Base-by-base conservation (phyloP, 768 basidiomycete species). In the Russula abietina region DNA sequence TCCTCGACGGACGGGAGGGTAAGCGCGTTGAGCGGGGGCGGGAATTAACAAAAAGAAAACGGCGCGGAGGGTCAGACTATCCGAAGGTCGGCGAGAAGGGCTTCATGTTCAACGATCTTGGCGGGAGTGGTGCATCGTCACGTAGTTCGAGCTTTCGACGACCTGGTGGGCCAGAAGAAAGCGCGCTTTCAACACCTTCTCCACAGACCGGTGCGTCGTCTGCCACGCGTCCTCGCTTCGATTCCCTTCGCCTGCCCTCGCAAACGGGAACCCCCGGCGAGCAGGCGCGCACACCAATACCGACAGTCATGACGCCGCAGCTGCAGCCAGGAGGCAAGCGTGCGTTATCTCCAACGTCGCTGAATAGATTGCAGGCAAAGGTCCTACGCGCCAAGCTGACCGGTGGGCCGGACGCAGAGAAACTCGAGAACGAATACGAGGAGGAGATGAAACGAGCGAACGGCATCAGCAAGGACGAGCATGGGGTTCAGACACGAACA, bases 311-410 rank as follows among this genome's bases (percentile, higher is more conserved):
- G 81, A 89, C 92, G 0, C 94, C 94, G 2, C 79, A 72, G 62
- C 36, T 94, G 2, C 79, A 72, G 63, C 38, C 62, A 58, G 70
- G 24, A 38, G 57, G 71, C 71, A 64, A 76, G 71, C 79, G 86
- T 5, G 80, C 80, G 0, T 70, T 90, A 59, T 89, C 89, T 0
- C 86, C 87, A 2, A 87, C 88, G 1, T 90, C 89, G 17, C 76
- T 98, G 51, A 98, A 99, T 73, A 89, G 86, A 70, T 75, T 99
- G 1, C 96, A 99, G 73, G 96, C 96, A 4, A 88, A 88, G 68
- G 94, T 97, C 2, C 77, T 99, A 10, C 86, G 92, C 39, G 95
- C 97, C 4, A 95, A 89, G 72, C 79, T 99, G 36, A 89, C 90
- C 81, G 85, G 83, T 36, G 80, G 84, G n/a, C 80, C 88, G 1